Conservation (phyloP, 352 stramenopile genomes). For the Labyrinthula sp. region DNA sequence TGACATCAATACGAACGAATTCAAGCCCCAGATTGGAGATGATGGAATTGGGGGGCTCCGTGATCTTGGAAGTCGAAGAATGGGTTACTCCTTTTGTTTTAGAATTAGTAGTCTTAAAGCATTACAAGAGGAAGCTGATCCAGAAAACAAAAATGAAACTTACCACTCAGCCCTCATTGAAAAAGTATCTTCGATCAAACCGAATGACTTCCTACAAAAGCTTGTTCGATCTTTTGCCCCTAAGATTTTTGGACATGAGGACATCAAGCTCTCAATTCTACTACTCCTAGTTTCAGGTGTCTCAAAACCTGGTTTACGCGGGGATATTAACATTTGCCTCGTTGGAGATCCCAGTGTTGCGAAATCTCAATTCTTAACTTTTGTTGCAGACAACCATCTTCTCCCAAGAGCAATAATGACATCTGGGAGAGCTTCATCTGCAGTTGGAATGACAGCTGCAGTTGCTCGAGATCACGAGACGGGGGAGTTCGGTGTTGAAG, state of each 20-base stretch:
- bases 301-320: conserved; percentile 78
- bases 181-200: no score
- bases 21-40: no score
- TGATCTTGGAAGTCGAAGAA: no score
- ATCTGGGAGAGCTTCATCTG: conserved; percentile 58
- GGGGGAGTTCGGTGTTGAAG: conserved; percentile 66
- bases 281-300: conserved; percentile 93
- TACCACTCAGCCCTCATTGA: no score
- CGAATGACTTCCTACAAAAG: no score
- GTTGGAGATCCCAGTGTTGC: conserved; percentile 63
- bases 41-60: no score
- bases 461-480: conserved; percentile 62
- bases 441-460: conserved; percentile 57
- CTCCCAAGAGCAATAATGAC: conserved; percentile 65
- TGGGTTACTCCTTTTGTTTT: no score
- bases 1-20: no score
- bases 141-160: conserved; percentile 6
- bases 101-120: no score
- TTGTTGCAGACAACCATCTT: conserved; percentile 56
- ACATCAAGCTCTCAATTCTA: conserved; percentile 71
- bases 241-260: conserved; percentile 81
- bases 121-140: conserved; percentile 5
- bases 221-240: conserved; percentile 74
- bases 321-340: conserved; percentile 67
- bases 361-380: conserved; percentile 68